These are phyloP conservation scores for Lepidium didymum DNA, from an alignment of 345 rosid genomes.

Conservation along the genomic window DNA sequence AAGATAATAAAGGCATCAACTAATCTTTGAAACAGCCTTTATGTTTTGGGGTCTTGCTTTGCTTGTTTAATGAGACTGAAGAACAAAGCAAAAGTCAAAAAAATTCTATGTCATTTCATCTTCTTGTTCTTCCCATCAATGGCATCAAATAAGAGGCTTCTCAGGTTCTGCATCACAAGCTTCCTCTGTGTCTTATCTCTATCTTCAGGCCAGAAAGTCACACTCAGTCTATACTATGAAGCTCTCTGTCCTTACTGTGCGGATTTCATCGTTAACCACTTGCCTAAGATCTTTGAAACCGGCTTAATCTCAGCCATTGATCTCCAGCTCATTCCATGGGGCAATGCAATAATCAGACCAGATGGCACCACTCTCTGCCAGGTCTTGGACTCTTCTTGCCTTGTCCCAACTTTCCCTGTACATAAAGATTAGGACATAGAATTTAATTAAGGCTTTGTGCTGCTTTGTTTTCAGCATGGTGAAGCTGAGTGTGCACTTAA, in stretches of 20 bases:
- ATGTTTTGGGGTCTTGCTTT: neutral
- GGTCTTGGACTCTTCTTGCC: slow-evolving; percentile 35
- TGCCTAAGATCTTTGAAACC: slow-evolving; percentile 46
- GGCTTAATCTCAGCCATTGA: slow-evolving; percentile 57
- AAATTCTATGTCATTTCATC: neutral
- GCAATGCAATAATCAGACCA: slow-evolving; percentile 42
- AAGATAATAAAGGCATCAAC: neutral
- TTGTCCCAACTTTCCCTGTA: neutral
- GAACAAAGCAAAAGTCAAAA: slow-evolving; percentile 2
- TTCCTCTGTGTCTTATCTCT: slow-evolving; percentile 2
- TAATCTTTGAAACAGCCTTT: neutral
- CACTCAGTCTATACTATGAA: slow-evolving; percentile 67
- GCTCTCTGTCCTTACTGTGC: slow-evolving; percentile 67
- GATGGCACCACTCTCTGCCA: slow-evolving; percentile 54
- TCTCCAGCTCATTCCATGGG: slow-evolving; percentile 80
- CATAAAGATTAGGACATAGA: neutral
- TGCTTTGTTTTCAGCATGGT: slow-evolving; percentile 43
- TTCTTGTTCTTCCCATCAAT: slow-evolving; percentile 7
- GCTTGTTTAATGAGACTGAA: slow-evolving; percentile 1
- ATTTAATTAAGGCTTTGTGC: neutral
- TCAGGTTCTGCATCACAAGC: neutral
- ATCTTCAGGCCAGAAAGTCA: slow-evolving; percentile 36
- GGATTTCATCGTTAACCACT: slow-evolving; percentile 63
- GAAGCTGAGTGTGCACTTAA: slow-evolving; percentile 48
- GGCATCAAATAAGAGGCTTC: slow-evolving; percentile 14